Evolutionary conservation across 2,329 filamentous ascomycete genomes (phyloP), one percentile per base, ranked within the genome.

Genomic region (Alternaria sp.): DNA sequence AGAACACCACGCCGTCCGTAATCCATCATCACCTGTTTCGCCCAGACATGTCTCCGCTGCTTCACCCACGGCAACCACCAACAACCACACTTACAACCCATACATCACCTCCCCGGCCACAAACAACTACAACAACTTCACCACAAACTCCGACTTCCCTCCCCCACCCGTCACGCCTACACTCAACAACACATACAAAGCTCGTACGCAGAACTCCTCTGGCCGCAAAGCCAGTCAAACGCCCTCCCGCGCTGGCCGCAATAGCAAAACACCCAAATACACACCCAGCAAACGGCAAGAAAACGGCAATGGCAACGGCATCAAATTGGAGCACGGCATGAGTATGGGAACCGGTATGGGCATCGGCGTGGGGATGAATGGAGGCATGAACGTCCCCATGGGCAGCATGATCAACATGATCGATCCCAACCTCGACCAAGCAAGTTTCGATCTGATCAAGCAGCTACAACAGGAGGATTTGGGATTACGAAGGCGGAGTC

Each of bases 391-490:
- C 10, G 36, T 40, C 8, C 36, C 36, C n/a, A 52, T 52, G 49
- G 15, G 49, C 1, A 52, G 30, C 17, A 52, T 70, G 65, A 44
- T 69, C 9, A 68, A 67, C 23, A 68, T 70, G 65, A 71, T 70
- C 55, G 71, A 72, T 46, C 69, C 69, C 1, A 71, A 71, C 44
- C 70, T 74, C 11, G 71, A 74, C 32, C 69, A 74, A 47, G 72
- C 70, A 26, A 73, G 70, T 19, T 64, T 70, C 45, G 69, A 74
- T 26, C 64, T 74, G 12, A 73, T 73, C 54, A 70, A 73, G 65
- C 74, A 79, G 57, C 61, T 80, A 60, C 71, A 75, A 56, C 67
- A 70, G 8, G 69, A 77, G 50, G 76, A 77, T 46, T 64, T 72
- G 46, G 76, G 77, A 1, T 49, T 80, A 46, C 59, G 78, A 44